Conservation (phyloP, 2,329 filamentous ascomycete genomes). For the Aspergillus sp. region DNA sequence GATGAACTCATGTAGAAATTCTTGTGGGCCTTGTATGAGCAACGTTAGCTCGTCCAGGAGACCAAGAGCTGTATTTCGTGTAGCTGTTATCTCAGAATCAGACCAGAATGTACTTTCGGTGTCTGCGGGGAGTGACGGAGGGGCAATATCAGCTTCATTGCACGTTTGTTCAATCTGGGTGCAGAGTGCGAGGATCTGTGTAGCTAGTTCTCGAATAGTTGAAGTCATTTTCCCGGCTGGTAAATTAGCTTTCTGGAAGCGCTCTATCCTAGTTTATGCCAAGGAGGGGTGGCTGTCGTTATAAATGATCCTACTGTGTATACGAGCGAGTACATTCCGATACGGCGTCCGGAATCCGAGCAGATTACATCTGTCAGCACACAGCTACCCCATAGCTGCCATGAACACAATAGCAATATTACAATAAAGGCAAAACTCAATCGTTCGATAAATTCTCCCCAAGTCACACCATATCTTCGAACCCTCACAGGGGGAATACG, state of each 20-base stretch:
- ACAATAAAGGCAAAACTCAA: too few species aligned
- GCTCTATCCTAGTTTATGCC: too few species aligned
- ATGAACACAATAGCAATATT: too few species aligned
- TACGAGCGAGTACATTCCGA: background rate
- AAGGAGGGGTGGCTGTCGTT: too few species aligned
- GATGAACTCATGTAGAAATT: conserved; percentile 1
- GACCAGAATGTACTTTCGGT: background rate
- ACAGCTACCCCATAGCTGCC: background rate
- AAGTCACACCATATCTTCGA: too few species aligned
- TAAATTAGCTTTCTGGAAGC: too few species aligned
- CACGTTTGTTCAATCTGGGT: background rate
- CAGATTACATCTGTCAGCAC: background rate
- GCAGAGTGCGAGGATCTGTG: background rate
- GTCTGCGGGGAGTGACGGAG: background rate
- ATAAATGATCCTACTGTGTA: too few species aligned
- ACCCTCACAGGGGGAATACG: background rate
- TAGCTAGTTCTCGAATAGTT: background rate
- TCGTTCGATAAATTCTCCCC: too few species aligned
- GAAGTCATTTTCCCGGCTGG: background rate
- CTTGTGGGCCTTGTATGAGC: background rate
- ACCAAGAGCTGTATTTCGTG: background rate
- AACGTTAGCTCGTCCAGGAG: background rate
- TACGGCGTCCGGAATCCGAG: conserved; percentile 1
- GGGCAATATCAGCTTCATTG: background rate
- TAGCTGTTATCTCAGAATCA: background rate